phyloP scores from a whole-genome alignment of 768 basidiomycete genomes.

The Lepiota brunneoincarnata region DNA sequence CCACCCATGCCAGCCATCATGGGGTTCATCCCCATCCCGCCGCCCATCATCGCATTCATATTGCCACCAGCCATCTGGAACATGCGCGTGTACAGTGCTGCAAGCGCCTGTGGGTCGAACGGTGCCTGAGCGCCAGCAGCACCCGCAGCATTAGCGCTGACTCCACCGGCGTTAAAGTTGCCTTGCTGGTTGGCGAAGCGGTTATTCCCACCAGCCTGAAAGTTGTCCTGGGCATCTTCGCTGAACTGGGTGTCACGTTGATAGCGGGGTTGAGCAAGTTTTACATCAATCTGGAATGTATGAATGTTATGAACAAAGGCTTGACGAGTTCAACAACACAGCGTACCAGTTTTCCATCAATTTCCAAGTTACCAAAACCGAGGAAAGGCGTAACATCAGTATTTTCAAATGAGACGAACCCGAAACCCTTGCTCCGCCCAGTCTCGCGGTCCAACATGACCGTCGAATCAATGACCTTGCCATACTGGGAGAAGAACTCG shows the following conservation, averaged over 20 bases:
- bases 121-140: constrained; percentile 49
- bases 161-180: constrained; percentile 32
- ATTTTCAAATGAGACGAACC: constrained; percentile 94
- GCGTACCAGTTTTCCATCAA: constrained; percentile 92
- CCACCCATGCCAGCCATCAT: constrained; percentile 34
- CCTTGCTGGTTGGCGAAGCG: constrained; percentile 32
- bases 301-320: background rate
- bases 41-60: constrained; percentile 57
- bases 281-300: constrained; percentile 83
- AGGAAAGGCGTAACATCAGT: constrained; percentile 89
- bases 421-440: constrained; percentile 93
- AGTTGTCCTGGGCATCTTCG: constrained; percentile 36
- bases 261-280: constrained; percentile 89
- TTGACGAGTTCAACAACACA: background rate
- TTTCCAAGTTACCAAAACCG: constrained; percentile 83
- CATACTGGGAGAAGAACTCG: constrained; percentile 90
- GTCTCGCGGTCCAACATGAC: constrained; percentile 99
- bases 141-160: constrained; percentile 20
- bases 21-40: constrained; percentile 40
- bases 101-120: constrained; percentile 92
- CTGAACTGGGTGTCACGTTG: constrained; percentile 63
- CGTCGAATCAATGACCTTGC: constrained; percentile 95
- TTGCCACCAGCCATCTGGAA: constrained; percentile 75
- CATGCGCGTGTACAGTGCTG: constrained; percentile 94
- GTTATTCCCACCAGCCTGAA: constrained; percentile 6